Evolutionary conservation across 2,329 filamentous ascomycete species (phyloP).

Genomic region (Biscogniauxia sp.): DNA sequence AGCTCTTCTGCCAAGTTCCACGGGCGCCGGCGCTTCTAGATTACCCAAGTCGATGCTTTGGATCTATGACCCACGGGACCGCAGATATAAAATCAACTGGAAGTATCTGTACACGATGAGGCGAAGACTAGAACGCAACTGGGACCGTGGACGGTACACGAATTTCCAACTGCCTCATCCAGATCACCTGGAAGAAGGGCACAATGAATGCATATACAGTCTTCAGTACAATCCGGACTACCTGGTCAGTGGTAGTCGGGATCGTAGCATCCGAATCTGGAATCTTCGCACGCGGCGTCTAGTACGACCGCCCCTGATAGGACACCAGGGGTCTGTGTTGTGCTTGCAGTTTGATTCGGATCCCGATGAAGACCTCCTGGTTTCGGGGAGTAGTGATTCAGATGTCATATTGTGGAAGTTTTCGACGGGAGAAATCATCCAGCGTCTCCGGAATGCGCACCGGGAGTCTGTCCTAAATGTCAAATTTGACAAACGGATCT

Average conservation of each 20-base stretch:
- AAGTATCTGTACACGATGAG: constrained; percentile 90
- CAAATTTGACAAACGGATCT: constrained; percentile 83
- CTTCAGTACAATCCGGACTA: constrained; percentile 84
- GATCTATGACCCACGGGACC: constrained; percentile 48
- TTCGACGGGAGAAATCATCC: constrained; percentile 80
- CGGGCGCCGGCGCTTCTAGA: constrained; percentile 13
- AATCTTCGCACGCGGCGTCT: constrained; percentile 78
- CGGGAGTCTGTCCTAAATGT: constrained; percentile 90
- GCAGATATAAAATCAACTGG: constrained; percentile 75
- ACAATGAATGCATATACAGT: constrained; percentile 91
- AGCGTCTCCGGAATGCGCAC: constrained; percentile 75
- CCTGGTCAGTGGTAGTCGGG: constrained; percentile 89
- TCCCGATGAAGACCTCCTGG: constrained; percentile 84
- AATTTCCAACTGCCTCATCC: constrained; percentile 93
- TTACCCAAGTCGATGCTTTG: constrained; percentile 47
- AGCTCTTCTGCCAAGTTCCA: constrained; percentile 10
- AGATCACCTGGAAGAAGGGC: constrained; percentile 73
- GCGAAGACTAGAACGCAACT: constrained; percentile 81
- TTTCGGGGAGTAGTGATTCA: constrained; percentile 91
- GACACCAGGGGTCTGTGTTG: constrained; percentile 82
- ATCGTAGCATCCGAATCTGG: constrained; percentile 87
- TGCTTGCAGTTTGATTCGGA: constrained; percentile 93
- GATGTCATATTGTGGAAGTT: constrained; percentile 91
- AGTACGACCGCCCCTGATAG: constrained; percentile 68
- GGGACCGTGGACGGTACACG: constrained; percentile 75